A percentile compares a stretch with the other conserved stretches of the same genome.
Evolutionary conservation across 2,329 filamentous ascomycete species (phyloP).

Genomic region (Colletotrichum orbiculare): DNA sequence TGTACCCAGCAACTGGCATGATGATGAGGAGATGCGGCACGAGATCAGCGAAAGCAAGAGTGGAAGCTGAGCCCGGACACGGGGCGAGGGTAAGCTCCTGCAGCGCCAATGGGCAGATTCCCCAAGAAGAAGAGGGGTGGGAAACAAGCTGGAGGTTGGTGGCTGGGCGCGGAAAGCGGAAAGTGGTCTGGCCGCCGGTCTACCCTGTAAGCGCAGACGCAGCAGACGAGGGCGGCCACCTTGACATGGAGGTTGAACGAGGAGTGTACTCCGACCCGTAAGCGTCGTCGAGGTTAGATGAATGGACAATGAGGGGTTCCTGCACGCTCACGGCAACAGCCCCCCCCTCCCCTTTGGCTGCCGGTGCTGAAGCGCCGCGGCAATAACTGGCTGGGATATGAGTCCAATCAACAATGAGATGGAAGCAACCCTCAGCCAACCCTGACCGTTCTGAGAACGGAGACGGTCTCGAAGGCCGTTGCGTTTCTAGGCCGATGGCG

Average conservation of each 20-base stretch:
- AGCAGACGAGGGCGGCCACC: constrained; percentile 1
- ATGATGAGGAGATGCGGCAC: constrained; percentile 34
- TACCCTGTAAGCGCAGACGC: not conserved
- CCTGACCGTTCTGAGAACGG: constrained; percentile 10
- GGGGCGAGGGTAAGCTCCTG: not conserved
- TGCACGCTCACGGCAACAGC: constrained; percentile 16
- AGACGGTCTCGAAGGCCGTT: constrained; percentile 12
- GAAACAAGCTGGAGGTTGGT: constrained; percentile 25
- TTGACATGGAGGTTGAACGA: not conserved
- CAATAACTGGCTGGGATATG: constrained; percentile 2
- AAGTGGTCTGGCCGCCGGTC: too few relatives aligned
- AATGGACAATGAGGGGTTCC: constrained; percentile 29
- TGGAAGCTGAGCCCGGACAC: constrained; percentile 15
- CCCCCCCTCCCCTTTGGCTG: constrained; percentile 3
- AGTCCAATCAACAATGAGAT: constrained; percentile 18
- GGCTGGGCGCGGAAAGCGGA: not conserved
- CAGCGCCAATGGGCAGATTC: constrained; percentile 2
- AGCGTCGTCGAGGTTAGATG: not conserved
- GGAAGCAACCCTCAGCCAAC: constrained; percentile 13
- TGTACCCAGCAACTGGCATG: constrained; percentile 26
- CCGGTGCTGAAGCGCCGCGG: constrained; percentile 30
- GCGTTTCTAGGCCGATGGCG: not conserved
- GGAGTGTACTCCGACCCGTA: constrained; percentile 4
- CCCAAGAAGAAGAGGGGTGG: constrained; percentile 10
- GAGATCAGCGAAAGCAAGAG: constrained; percentile 18